Conservation (phyloP, 441 rosid species). For the Adansonia madagascariensis region DNA sequence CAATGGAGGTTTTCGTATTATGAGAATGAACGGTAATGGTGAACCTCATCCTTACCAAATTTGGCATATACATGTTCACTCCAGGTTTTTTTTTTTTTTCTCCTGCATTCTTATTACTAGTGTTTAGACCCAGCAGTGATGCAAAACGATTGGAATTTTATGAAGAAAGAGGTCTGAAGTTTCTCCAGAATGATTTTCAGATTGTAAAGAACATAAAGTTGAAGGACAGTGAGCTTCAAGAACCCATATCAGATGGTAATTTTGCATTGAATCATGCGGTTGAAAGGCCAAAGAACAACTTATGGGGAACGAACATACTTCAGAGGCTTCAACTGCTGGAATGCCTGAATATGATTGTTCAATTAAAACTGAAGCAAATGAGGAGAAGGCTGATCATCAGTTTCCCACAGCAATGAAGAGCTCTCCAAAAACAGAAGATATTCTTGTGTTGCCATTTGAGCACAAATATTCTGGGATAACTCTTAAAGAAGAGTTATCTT, state of each 20-base stretch:
- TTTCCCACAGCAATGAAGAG: constrained; percentile 43
- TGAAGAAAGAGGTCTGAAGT: constrained; percentile 66
- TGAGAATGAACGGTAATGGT: constrained; percentile 24
- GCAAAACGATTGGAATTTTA: constrained; percentile 68
- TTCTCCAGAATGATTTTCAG: constrained; percentile 50
- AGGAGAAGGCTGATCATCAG: constrained; percentile 48
- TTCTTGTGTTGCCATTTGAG: constrained; percentile 33
- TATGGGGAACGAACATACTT: constrained; percentile 43
- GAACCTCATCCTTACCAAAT: constrained; percentile 36
- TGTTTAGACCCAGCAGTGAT: constrained; percentile 65
- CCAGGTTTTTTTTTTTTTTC: constrained; percentile 31
- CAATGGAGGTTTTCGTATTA: constrained; percentile 4
- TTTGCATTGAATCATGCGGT: constrained; percentile 37
- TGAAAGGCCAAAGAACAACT: constrained; percentile 49
- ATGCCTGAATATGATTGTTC: constrained; percentile 33
- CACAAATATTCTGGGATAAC: constrained; percentile 36
- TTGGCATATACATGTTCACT: constrained; percentile 52
- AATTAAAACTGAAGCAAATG: constrained; percentile 44
- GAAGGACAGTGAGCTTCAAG: constrained; percentile 42
- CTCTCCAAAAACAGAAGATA: constrained; percentile 42
- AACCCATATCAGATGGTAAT: constrained; percentile 43
- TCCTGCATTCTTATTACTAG: constrained; percentile 57
- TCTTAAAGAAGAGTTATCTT: constrained; percentile 56
- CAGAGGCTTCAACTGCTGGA: constrained; percentile 49
- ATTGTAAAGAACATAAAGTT: constrained; percentile 51